Conservation (phyloP, 2,329 filamentous ascomycete species). For the Nigrograna mackinnonii region DNA sequence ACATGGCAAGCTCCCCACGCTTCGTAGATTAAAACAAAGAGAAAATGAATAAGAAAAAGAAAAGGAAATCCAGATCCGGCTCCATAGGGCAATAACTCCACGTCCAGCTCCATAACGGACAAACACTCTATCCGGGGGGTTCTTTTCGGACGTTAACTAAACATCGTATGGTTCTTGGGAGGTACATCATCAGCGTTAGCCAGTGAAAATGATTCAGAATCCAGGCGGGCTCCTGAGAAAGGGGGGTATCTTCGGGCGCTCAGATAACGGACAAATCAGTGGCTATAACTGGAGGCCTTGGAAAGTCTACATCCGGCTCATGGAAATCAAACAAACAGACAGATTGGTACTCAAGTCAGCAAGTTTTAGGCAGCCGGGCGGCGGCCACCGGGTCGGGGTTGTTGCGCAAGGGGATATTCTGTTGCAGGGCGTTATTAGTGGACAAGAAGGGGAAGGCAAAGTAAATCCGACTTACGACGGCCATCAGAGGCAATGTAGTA, state of each 20-base stretch:
- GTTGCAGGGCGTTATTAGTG: background rate
- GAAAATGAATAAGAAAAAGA: slow-evolving; percentile 14
- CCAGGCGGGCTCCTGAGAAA: slow-evolving; percentile 33
- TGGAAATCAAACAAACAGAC: slow-evolving; percentile 16
- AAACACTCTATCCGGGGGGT: slow-evolving; percentile 26
- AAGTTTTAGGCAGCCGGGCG: slow-evolving; percentile 14
- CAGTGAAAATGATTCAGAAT: slow-evolving; percentile 27
- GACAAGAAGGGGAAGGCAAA: background rate
- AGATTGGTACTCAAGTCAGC: slow-evolving; percentile 9
- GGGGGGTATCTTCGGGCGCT: slow-evolving; percentile 40
- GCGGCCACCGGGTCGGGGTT: slow-evolving; percentile 19
- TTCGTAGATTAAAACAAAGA: background rate
- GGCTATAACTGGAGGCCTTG: slow-evolving; percentile 26
- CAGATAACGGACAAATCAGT: slow-evolving; percentile 32
- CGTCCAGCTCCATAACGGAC: slow-evolving; percentile 16
- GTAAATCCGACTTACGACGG: slow-evolving; percentile 38
- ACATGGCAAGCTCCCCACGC: too few relatives aligned
- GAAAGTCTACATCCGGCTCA: slow-evolving; percentile 29
- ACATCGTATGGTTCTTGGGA: slow-evolving; percentile 24
- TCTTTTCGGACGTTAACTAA: slow-evolving; percentile 28
- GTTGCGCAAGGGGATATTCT: slow-evolving; percentile 35
- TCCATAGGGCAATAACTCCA: slow-evolving; percentile 16
- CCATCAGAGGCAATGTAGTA: slow-evolving; percentile 43
- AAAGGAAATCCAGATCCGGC: slow-evolving; percentile 12
- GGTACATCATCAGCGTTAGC: slow-evolving; percentile 28